phyloP scores from a whole-genome alignment of 495 filamentous ascomycete species.

The Tuber umbilicatum region DNA sequence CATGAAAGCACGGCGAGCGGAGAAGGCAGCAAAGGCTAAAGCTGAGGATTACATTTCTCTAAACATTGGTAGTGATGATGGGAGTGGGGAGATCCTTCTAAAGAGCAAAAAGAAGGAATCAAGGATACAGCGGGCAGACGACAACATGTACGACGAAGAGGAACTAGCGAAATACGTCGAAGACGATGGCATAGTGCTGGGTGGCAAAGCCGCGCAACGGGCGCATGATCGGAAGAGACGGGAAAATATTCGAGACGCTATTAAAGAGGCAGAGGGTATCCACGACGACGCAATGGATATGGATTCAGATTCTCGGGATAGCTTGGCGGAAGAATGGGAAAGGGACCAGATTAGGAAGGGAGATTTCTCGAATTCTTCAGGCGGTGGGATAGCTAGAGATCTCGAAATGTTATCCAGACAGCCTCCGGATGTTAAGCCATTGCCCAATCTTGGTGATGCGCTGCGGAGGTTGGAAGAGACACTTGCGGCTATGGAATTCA shows the following conservation, averaged over 20 bases:
- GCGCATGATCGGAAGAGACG: slow-evolving; percentile 61
- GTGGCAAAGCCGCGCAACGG: slow-evolving; percentile 69
- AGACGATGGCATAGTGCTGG: slow-evolving; percentile 68
- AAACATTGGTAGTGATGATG: slow-evolving; percentile 52
- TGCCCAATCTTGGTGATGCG: slow-evolving; percentile 52
- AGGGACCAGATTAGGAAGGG: slow-evolving; percentile 67
- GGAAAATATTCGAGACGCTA: slow-evolving; percentile 74
- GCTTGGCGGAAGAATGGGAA: slow-evolving; percentile 79
- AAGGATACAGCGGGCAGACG: slow-evolving; percentile 75
- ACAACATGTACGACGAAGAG: slow-evolving; percentile 91
- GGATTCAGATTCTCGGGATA: slow-evolving; percentile 65
- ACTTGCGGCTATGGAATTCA: slow-evolving; percentile 53
- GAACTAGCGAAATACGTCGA: slow-evolving; percentile 90
- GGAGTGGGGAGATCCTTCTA: slow-evolving; percentile 47
- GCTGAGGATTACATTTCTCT: slow-evolving; percentile 70
- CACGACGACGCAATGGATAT: slow-evolving; percentile 49
- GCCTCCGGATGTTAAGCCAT: slow-evolving; percentile 51
- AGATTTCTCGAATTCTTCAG: slow-evolving; percentile 26
- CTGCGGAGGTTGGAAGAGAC: slow-evolving; percentile 48
- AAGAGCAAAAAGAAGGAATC: slow-evolving; percentile 56
- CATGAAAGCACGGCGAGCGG: slow-evolving; percentile 79
- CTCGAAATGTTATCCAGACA: slow-evolving; percentile 37
- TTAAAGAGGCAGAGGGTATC: slow-evolving; percentile 65
- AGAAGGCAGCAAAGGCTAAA: slow-evolving; percentile 49
- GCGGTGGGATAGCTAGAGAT: slow-evolving; percentile 27